Base-by-base conservation (phyloP, 225 moss, liverwort and hornwort species). In the Sphagnum tenellum region DNA sequence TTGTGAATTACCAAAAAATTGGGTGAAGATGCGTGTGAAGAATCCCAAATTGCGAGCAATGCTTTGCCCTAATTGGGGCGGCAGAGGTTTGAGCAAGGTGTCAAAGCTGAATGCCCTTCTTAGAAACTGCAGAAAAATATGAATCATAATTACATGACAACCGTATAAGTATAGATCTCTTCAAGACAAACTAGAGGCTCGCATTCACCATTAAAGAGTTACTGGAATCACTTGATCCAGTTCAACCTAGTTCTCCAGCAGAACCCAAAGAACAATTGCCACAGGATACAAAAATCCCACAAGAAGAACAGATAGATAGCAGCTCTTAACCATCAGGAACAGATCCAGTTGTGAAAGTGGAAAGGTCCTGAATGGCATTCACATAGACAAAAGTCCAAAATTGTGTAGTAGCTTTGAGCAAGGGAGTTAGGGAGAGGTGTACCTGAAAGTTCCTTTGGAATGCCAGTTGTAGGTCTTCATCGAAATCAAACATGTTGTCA, bases 1-100 rank as follows among this genome's bases (percentile, higher is more conserved):
- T 45, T 45, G 44, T 11, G 9, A 51, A 69, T 84, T 81, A 96
- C 95, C 96, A 78, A 98, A 89, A 66, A 98, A 93, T 66, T 98
- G 93, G 3, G 96, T 98, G 81, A 89, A 93, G 70, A 93, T 90
- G 45, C 96, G 88, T 6, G 96, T 98, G 72, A 93, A 84, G 71
- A 98, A 98, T 44, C 90, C 89, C 50, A 93, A 81, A 63, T 93
- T 90, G 71, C 86, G 85, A 44, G 93, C 92, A 68, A 98, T 57
- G 60, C 84, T 98, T 68, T 92, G 88, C 64, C 85, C 85, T 55
- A 98, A 57, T 10, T 85, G 81, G 67, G 93, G 88, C 5, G 96
- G 96, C 58, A 98, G 82, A 65, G 96, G 96, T 80, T 87, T 80
- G 9, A 90, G 88, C 58, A 92, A 75, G 7, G 92, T 93, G 66